Percentiles rank a stretch among this genome's conserved stretches.
Evolutionary conservation across 495 filamentous ascomycete genomes (phyloP).

Genomic region (Neurospora sp.): DNA sequence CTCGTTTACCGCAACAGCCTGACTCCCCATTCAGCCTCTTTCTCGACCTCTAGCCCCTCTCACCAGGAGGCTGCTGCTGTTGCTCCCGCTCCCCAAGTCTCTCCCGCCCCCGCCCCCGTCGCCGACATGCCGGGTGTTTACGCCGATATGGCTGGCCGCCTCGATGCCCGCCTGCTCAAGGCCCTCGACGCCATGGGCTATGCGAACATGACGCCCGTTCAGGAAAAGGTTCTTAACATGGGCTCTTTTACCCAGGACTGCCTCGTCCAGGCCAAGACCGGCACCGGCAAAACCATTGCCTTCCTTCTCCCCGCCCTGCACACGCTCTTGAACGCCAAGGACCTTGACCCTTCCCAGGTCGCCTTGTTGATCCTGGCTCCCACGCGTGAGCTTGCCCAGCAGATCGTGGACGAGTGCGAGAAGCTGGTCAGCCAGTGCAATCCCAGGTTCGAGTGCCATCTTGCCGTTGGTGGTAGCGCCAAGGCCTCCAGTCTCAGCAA

Average conservation of each 20-base stretch:
- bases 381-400: constrained; percentile 82
- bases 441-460: constrained; percentile 76
- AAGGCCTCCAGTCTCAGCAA: constrained; percentile 73
- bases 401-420: constrained; percentile 73
- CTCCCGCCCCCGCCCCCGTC: not conserved
- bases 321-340: constrained; percentile 42
- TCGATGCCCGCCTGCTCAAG: constrained; percentile 48
- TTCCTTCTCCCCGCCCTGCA: constrained; percentile 69
- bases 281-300: constrained; percentile 91
- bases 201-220: constrained; percentile 74
- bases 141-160: constrained; percentile 12
- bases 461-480: constrained; percentile 94
- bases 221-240: constrained; percentile 60
- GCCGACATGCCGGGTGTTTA: constrained; percentile 1
- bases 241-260: constrained; percentile 57
- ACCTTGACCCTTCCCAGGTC: constrained; percentile 30
- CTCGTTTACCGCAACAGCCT: constrained; percentile 4
- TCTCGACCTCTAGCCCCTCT: not conserved
- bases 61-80: constrained; percentile 1
- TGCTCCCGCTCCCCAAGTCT: not conserved
- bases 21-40: constrained; percentile 1
- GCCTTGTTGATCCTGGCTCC: constrained; percentile 77
- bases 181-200: constrained; percentile 57
- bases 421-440: constrained; percentile 51
- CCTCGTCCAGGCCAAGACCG: constrained; percentile 77